Evolutionary conservation across 2,329 filamentous ascomycete genomes (phyloP).

Genomic region (Phialophora expanda): DNA sequence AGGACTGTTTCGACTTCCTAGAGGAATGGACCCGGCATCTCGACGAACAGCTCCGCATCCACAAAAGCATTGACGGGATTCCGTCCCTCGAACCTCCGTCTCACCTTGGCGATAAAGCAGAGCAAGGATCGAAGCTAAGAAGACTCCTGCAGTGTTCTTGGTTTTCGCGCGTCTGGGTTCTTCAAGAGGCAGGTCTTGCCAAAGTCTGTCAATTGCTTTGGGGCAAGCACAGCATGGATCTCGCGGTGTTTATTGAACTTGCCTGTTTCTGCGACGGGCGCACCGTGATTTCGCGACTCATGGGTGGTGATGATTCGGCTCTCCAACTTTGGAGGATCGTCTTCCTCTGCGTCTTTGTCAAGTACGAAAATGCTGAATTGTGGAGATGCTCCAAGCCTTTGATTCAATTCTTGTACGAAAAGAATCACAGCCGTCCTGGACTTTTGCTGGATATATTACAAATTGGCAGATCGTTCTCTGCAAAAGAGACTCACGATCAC

Average conservation of each 20-base stretch:
- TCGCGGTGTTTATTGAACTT: constrained; percentile 5
- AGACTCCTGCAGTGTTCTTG: background rate
- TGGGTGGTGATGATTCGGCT: constrained; percentile 3
- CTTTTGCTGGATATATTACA: constrained; percentile 10
- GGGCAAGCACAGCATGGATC: constrained; percentile 3
- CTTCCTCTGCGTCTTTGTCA: constrained; percentile 2
- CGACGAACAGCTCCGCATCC: background rate
- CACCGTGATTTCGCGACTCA: background rate
- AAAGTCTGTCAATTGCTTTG: constrained; percentile 2
- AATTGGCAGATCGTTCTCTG: background rate
- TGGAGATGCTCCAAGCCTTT: constrained; percentile 3
- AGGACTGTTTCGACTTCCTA: constrained; percentile 4
- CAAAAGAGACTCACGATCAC: constrained; percentile 1
- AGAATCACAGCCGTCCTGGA: background rate
- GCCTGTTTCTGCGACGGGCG: constrained; percentile 8
- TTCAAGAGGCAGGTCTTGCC: constrained; percentile 7
- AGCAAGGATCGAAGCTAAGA: background rate
- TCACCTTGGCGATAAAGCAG: background rate
- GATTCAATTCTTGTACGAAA: constrained; percentile 10
- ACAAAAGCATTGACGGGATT: background rate
- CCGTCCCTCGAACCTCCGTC: constrained; percentile 3
- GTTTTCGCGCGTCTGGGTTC: constrained; percentile 6
- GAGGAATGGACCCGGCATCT: background rate
- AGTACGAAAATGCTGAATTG: background rate
- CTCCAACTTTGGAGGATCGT: constrained; percentile 1